These are phyloP conservation scores for Westerdykella sp. DNA, from an alignment of 2,329 filamentous ascomycete genomes.

Conservation along the genomic window DNA sequence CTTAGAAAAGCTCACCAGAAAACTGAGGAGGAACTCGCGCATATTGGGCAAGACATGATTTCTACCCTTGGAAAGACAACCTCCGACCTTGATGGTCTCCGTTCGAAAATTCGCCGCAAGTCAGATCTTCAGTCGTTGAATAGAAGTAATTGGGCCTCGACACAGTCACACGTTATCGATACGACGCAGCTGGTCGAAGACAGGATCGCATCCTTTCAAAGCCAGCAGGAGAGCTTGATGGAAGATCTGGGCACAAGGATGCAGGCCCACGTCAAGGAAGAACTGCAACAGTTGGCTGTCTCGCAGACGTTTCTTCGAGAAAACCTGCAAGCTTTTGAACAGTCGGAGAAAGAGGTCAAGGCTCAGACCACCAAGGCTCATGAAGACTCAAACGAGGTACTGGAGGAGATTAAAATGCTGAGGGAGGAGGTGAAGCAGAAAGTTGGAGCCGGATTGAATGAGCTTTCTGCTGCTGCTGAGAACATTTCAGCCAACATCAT, in stretches of 20 bases:
- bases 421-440: constrained; percentile 81
- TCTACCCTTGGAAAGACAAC: constrained; percentile 73
- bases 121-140: constrained; percentile 79
- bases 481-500: constrained; percentile 86
- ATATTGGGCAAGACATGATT: constrained; percentile 69
- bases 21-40: constrained; percentile 71
- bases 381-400: constrained; percentile 80
- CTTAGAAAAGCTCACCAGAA: constrained; percentile 77
- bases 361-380: constrained; percentile 63
- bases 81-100: constrained; percentile 70
- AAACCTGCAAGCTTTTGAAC: constrained; percentile 61
- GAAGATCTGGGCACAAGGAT: constrained; percentile 63
- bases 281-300: constrained; percentile 63
- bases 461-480: constrained; percentile 76
- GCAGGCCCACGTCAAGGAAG: constrained; percentile 67
- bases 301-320: constrained; percentile 66
- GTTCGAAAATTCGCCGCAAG: constrained; percentile 79
- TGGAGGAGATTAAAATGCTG: constrained; percentile 87
- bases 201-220: constrained; percentile 65
- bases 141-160: constrained; percentile 68
- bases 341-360: constrained; percentile 62
- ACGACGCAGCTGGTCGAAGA: constrained; percentile 72
- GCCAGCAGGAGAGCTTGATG: constrained; percentile 66
- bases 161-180: constrained; percentile 67
- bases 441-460: constrained; percentile 76